Evolutionary conservation across 768 basidiomycete genomes (phyloP).

Genomic region (Psilocybe subaeruginosa): DNA sequence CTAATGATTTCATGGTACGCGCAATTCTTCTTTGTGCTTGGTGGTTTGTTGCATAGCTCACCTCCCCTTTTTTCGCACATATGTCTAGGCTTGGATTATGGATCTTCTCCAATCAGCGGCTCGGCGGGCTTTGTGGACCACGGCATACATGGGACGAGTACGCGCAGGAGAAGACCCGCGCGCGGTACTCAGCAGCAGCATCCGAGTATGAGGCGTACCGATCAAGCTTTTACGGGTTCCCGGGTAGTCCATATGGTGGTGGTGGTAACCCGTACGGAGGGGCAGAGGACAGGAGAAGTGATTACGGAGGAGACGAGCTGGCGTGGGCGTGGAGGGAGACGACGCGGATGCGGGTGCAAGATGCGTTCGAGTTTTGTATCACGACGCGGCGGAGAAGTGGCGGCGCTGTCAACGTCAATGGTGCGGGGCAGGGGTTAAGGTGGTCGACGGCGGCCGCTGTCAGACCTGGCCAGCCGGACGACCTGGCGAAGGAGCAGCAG

Average conservation of each 20-base stretch:
- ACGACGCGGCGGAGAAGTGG: slow-evolving; percentile 28
- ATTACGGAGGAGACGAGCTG: slow-evolving; percentile 47
- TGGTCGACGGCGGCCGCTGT: slow-evolving; percentile 29
- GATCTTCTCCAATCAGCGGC: slow-evolving; percentile 75
- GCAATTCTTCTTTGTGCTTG: background rate
- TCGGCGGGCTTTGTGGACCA: slow-evolving; percentile 84
- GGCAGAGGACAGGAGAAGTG: slow-evolving; percentile 6
- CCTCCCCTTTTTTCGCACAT: slow-evolving; percentile 8
- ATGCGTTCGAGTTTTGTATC: slow-evolving; percentile 82
- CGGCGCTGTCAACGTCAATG: slow-evolving; percentile 17
- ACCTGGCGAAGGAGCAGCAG: background rate
- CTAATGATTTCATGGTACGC: slow-evolving; percentile 73
- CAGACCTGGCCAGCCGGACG: background rate
- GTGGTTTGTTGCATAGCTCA: background rate
- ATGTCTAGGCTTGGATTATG: slow-evolving; percentile 72
- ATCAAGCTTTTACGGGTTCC: slow-evolving; percentile 15
- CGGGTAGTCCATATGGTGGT: background rate
- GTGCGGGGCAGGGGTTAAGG: slow-evolving; percentile 22
- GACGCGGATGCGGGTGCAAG: slow-evolving; percentile 71
- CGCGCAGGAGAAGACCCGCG: slow-evolving; percentile 59
- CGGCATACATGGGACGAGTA: slow-evolving; percentile 86
- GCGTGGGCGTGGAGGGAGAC: slow-evolving; percentile 82
- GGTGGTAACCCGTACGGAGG: background rate
- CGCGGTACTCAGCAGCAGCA: slow-evolving; percentile 52
- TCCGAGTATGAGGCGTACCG: slow-evolving; percentile 35